Conservation (phyloP, 2,329 filamentous ascomycete species). For the Aspergillus luchuensis region DNA sequence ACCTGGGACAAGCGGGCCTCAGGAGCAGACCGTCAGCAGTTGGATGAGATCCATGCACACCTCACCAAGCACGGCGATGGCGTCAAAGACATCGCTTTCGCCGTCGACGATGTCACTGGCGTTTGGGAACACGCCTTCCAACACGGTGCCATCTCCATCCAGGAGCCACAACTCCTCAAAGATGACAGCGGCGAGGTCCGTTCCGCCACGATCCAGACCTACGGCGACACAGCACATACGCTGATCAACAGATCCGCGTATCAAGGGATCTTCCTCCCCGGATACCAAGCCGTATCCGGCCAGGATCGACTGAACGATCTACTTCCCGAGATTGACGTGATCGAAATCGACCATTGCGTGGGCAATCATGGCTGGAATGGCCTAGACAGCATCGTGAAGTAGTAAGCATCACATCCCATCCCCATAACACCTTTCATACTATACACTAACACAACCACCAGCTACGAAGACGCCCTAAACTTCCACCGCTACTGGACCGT, state of each 20-base stretch:
- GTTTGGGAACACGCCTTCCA: conserved; percentile 71
- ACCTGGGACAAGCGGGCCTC: conserved; percentile 54
- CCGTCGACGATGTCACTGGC: conserved; percentile 77
- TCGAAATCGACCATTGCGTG: conserved; percentile 88
- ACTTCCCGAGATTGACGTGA: conserved; percentile 66
- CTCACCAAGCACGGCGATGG: conserved; percentile 80
- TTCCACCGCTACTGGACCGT: conserved; percentile 97
- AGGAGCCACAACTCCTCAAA: conserved; percentile 3
- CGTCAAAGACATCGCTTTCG: conserved; percentile 86
- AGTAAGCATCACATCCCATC: conserved; percentile 33
- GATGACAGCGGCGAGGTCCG: conserved; percentile 56
- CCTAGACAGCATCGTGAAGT: conserved; percentile 64
- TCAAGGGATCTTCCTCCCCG: conserved; percentile 73
- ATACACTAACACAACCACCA: not conserved
- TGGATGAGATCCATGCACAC: conserved; percentile 75
- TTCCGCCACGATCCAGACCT: conserved; percentile 76
- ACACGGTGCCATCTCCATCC: conserved; percentile 24
- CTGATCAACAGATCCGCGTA: conserved; percentile 72
- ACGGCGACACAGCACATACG: conserved; percentile 88
- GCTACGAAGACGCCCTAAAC: conserved; percentile 77
- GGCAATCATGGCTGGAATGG: conserved; percentile 92
- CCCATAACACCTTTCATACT: no score
- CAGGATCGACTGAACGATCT: conserved; percentile 46
- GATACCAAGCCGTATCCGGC: conserved; percentile 60
- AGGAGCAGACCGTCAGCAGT: conserved; percentile 56